These are phyloP conservation scores for Sisymbrium altissimum DNA, from an alignment of 345 rosid species.

Conservation along the genomic window DNA sequence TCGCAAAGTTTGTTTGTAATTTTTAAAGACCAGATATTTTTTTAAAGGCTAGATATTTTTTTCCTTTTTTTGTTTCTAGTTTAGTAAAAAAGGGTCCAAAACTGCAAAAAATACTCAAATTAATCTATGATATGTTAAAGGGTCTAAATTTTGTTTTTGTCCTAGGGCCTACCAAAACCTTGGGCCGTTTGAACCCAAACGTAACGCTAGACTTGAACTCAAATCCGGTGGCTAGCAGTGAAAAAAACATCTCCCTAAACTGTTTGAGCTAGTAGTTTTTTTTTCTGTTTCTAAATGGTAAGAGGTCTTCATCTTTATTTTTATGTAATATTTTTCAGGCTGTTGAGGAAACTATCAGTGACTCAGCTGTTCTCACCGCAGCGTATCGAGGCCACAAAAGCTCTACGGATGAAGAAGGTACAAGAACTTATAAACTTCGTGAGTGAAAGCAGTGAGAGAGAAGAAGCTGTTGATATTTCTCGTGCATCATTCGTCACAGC, in stretches of 20 bases:
- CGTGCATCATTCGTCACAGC: conserved; percentile 24
- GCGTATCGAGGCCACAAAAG: conserved; percentile 14
- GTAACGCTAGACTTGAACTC: not conserved
- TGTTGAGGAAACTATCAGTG: conserved; percentile 15
- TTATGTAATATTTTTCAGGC: conserved; percentile 5
- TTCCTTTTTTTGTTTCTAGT: too few species aligned
- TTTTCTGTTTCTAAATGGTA: not conserved
- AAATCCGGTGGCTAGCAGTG: not conserved
- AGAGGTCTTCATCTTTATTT: not conserved
- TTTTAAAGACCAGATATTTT: too few species aligned
- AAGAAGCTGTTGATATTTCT: conserved; percentile 29
- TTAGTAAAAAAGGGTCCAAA: too few species aligned
- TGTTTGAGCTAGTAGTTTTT: not conserved
- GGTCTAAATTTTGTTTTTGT: too few species aligned
- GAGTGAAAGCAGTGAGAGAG: conserved; percentile 19
- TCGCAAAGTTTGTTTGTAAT: too few species aligned
- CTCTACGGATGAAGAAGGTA: conserved; percentile 24
- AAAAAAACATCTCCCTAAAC: not conserved
- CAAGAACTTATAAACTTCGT: conserved; percentile 23
- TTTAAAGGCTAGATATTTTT: too few species aligned
- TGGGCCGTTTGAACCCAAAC: too few species aligned
- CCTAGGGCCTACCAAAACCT: too few species aligned
- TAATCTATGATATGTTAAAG: too few species aligned
- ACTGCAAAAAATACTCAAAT: too few species aligned
- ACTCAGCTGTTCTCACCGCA: conserved; percentile 25